phyloP scores from a whole-genome alignment of 2,329 filamentous ascomycete genomes.

The Emergomyces orientalis region DNA sequence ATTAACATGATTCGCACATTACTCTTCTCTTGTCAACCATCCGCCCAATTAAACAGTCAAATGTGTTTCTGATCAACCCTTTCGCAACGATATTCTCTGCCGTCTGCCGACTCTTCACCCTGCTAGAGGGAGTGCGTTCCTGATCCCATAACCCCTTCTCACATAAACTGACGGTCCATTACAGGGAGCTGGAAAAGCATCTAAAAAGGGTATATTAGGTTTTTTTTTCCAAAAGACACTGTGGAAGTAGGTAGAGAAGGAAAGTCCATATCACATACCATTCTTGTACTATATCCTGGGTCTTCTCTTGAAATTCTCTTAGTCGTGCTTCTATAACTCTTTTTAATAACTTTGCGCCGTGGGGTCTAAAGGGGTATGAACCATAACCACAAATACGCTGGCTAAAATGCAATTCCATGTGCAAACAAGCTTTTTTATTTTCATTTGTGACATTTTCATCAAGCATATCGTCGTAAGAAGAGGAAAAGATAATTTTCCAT shows the following conservation, averaged over 20 bases:
- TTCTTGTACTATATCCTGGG: neutral
- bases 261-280: neutral
- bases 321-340: neutral
- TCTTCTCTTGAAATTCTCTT: neutral
- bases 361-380: neutral
- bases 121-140: neutral
- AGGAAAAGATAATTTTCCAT: neutral
- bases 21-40: neutral
- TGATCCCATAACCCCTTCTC: neutral
- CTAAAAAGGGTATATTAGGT: neutral
- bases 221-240: neutral
- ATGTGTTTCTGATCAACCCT: neutral
- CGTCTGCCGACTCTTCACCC: neutral
- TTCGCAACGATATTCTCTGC: neutral
- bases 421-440: neutral
- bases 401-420: no score
- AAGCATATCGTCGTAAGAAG: neutral
- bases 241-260: neutral
- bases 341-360: neutral
- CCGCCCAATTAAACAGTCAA: neutral
- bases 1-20: neutral
- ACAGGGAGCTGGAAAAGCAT: neutral
- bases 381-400: no score
- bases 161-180: no score
- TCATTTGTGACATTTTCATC: neutral